Evolutionary conservation across 352 stramenopile species (phyloP).

Genomic region (Phytophthora rubi): DNA sequence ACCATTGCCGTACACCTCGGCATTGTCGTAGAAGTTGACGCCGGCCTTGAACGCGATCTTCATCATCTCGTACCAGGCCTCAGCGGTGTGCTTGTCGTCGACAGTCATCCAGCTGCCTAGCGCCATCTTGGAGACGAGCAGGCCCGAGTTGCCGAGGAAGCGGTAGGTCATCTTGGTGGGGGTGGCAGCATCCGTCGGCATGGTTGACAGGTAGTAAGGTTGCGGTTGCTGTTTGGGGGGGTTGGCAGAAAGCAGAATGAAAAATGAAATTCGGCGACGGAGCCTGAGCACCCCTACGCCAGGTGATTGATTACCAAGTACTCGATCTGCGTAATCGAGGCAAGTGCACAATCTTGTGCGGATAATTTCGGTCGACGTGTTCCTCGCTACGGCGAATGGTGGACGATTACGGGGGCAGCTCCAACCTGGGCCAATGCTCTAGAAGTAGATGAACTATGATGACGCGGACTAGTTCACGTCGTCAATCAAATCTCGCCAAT

Average conservation of each 20-base stretch:
- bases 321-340: not conserved
- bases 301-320: no score
- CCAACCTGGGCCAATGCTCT: not conserved
- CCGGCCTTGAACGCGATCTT: constrained; percentile 23
- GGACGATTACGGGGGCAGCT: not conserved
- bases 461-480: not conserved
- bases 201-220: not conserved
- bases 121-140: constrained; percentile 27
- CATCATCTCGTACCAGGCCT: constrained; percentile 30
- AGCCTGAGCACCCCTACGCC: no score
- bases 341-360: not conserved
- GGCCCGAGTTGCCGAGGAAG: constrained; percentile 24
- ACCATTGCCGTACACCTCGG: constrained; percentile 23
- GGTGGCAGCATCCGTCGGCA: not conserved
- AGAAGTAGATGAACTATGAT: not conserved
- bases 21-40: constrained; percentile 30
- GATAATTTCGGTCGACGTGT: not conserved
- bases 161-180: constrained; percentile 19
- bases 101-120: constrained; percentile 22
- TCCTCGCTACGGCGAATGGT: no score
- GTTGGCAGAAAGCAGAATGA: no score
- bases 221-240: not conserved
- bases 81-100: constrained; percentile 18
- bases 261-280: no score
- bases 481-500: not conserved